Evolutionary conservation across 345 rosid species (phyloP).

Genomic region (Iberis pinnata): DNA sequence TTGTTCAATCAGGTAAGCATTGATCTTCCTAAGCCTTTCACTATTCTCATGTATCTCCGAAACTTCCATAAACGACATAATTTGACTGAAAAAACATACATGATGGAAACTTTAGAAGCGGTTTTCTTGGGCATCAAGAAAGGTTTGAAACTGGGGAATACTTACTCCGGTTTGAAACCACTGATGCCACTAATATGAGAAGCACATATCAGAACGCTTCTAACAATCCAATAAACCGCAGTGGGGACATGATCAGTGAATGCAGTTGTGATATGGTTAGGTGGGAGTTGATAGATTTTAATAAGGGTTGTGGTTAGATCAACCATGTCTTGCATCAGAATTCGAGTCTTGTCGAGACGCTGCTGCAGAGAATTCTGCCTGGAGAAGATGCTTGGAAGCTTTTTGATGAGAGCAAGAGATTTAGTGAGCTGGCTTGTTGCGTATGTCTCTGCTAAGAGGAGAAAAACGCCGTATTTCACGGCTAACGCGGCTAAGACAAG

Average conservation of each 20-base stretch:
- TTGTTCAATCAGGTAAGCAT: constrained; percentile 33
- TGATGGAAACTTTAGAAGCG: not conserved
- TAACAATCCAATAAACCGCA: constrained; percentile 76
- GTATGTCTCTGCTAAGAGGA: constrained; percentile 64
- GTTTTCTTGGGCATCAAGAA: constrained; percentile 2
- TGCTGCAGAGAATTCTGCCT: constrained; percentile 39
- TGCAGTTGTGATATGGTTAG: constrained; percentile 44
- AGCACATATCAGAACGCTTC: constrained; percentile 58
- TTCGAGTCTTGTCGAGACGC: constrained; percentile 45
- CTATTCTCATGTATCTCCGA: constrained; percentile 64
- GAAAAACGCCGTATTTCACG: constrained; percentile 70
- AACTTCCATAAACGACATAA: constrained; percentile 47
- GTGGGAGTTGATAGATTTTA: constrained; percentile 50
- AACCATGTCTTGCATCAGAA: constrained; percentile 53
- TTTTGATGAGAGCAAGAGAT: constrained; percentile 70
- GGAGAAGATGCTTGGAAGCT: constrained; percentile 52
- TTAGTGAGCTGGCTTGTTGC: constrained; percentile 66
- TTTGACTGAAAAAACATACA: constrained; percentile 35
- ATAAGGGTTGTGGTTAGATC: constrained; percentile 53
- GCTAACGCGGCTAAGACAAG: constrained; percentile 74
- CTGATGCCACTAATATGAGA: constrained; percentile 52
- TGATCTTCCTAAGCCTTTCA: constrained; percentile 49
- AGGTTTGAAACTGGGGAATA: not conserved
- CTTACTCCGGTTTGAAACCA: constrained; percentile 57
- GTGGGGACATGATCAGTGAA: constrained; percentile 47